Evolutionary conservation across 345 rosid species (phyloP).

Genomic region (Camelina sativa): DNA sequence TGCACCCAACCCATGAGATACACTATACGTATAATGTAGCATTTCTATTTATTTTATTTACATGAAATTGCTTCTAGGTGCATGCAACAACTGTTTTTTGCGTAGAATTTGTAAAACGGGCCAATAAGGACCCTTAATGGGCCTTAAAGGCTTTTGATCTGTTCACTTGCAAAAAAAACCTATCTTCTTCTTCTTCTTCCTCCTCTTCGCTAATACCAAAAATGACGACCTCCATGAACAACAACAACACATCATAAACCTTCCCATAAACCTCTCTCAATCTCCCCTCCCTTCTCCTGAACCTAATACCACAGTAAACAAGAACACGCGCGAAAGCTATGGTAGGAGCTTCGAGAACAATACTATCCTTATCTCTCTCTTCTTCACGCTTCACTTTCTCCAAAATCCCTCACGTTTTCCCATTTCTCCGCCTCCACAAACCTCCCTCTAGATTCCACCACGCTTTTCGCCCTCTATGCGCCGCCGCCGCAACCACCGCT

Average conservation of each 20-base stretch:
- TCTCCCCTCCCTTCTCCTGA: not conserved
- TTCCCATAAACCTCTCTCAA: conserved; percentile 27
- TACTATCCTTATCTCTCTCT: conserved; percentile 55
- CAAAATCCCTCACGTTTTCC: conserved; percentile 38
- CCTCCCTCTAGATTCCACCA: conserved; percentile 55
- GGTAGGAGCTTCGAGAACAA: conserved; percentile 60
- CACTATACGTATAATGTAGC: too few species aligned
- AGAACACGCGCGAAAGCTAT: conserved; percentile 48
- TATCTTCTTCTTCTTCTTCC: conserved; percentile 43
- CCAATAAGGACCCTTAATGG: not conserved
- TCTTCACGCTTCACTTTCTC: conserved; percentile 46
- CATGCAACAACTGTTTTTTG: too few species aligned
- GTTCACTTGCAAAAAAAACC: conserved; percentile 36
- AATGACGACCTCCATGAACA: conserved; percentile 37
- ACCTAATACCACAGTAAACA: not conserved
- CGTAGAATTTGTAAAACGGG: not conserved
- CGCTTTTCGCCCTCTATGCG: conserved; percentile 58
- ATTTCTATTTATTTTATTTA: too few species aligned
- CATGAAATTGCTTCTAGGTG: too few species aligned
- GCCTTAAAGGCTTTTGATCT: conserved; percentile 11
- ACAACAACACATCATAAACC: conserved; percentile 27
- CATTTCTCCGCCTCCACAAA: conserved; percentile 52
- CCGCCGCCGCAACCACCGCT: conserved; percentile 43
- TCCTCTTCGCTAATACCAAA: conserved; percentile 20
- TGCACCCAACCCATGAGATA: too few species aligned